Evolutionary conservation across 2,329 filamentous ascomycete genomes (phyloP).

Genomic region (Coniella lustricola): DNA sequence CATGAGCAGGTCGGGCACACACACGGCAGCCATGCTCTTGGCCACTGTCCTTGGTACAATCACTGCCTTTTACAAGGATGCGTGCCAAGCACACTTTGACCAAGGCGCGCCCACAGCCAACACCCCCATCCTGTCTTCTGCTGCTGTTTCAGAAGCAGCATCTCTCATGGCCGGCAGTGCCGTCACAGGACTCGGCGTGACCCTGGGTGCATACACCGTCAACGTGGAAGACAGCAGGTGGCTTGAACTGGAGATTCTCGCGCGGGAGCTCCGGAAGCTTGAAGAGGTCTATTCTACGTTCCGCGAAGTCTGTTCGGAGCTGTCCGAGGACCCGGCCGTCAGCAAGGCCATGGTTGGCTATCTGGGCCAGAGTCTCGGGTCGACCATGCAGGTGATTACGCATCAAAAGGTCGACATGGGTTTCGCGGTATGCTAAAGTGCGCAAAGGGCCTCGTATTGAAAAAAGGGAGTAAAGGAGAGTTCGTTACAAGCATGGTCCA

Average conservation of each 20-base stretch:
- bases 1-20: constrained; percentile 35
- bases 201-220: constrained; percentile 38
- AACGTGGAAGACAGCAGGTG: constrained; percentile 38
- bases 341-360: constrained; percentile 39
- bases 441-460: too few relatives aligned
- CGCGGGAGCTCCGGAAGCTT: constrained; percentile 41
- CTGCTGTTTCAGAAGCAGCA: too few relatives aligned
- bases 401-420: constrained; percentile 28
- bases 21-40: constrained; percentile 42
- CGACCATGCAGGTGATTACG: constrained; percentile 35
- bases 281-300: constrained; percentile 39
- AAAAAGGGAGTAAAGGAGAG: too few relatives aligned
- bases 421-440: constrained; percentile 19
- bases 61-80: constrained; percentile 38
- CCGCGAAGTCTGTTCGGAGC: constrained; percentile 33
- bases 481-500: too few relatives aligned
- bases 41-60: constrained; percentile 42
- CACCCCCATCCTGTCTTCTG: too few relatives aligned
- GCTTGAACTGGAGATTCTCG: constrained; percentile 41
- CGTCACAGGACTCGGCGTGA: constrained; percentile 28
- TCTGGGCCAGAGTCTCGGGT: constrained; percentile 35
- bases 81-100: constrained; percentile 33
- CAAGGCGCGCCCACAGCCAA: constrained; percentile 17
- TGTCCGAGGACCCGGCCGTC: constrained; percentile 35
- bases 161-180: not conserved